A percentile compares a stretch with the other conserved stretches of the same genome.
These are phyloP conservation scores for Candida silvicultrix DNA, from an alignment of 805 yeast genomes.

Conservation along the genomic window DNA sequence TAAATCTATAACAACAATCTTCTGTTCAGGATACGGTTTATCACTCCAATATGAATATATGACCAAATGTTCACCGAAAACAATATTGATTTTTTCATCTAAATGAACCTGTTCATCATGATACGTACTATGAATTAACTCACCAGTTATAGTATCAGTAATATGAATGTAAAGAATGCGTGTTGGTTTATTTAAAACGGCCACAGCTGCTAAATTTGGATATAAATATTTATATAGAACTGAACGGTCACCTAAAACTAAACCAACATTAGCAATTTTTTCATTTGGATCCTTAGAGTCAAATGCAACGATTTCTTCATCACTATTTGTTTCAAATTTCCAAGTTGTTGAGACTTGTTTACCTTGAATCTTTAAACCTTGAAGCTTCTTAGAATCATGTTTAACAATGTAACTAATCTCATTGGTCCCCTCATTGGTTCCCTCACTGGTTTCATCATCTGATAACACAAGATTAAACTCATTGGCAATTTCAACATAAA, in stretches of 20 bases:
- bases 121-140: conserved; percentile 37
- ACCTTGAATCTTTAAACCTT: conserved; percentile 15
- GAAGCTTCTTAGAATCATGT: conserved; percentile 19
- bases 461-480: conserved; percentile 1
- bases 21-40: conserved; percentile 43
- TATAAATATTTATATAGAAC: conserved; percentile 80
- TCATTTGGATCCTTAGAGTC: conserved; percentile 34
- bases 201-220: conserved; percentile 56
- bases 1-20: conserved; percentile 68
- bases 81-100: conserved; percentile 39
- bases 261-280: conserved; percentile 55
- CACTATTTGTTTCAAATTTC: conserved; percentile 23
- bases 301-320: conserved; percentile 34
- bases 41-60: conserved; percentile 56
- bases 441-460: conserved; percentile 16
- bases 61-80: conserved; percentile 81
- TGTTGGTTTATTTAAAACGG: conserved; percentile 30
- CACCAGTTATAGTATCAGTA: conserved; percentile 68
- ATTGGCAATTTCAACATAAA: conserved; percentile 11
- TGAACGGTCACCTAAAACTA: conserved; percentile 58
- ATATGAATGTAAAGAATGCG: conserved; percentile 40
- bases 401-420: conserved; percentile 20
- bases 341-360: conserved; percentile 29
- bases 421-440: conserved; percentile 16
- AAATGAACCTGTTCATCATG: conserved; percentile 38